Evolutionary conservation across 345 rosid genomes (phyloP).

Genomic region (Trapa incisa): DNA sequence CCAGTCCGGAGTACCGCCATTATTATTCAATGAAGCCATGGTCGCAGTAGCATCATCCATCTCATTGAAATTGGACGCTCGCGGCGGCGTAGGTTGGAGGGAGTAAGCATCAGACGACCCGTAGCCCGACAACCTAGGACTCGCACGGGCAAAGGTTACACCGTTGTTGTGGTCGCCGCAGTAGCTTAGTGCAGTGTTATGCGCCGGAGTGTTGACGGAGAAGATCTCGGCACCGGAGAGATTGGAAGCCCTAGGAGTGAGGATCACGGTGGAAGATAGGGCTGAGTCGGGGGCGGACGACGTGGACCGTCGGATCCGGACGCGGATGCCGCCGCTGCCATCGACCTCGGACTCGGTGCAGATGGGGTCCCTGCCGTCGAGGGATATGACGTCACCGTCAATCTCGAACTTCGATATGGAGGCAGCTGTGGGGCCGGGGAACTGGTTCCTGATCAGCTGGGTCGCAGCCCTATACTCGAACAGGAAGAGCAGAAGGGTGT

Average conservation of each 20-base stretch:
- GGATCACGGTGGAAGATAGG: slow-evolving; percentile 29
- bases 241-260: slow-evolving; percentile 44
- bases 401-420: slow-evolving; percentile 32
- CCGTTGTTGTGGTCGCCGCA: slow-evolving; percentile 18
- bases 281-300: slow-evolving; percentile 42
- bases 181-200: slow-evolving; percentile 11
- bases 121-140: slow-evolving; percentile 52
- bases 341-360: slow-evolving; percentile 38
- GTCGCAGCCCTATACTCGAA: slow-evolving; percentile 43
- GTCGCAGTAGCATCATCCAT: slow-evolving; percentile 23
- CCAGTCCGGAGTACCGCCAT: slow-evolving; percentile 24
- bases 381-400: slow-evolving; percentile 38
- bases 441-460: slow-evolving; percentile 25
- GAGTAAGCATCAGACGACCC: slow-evolving; percentile 77
- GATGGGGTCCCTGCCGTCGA: slow-evolving; percentile 40
- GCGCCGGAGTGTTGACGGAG: slow-evolving; percentile 35
- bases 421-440: slow-evolving; percentile 31
- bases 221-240: slow-evolving; percentile 42
- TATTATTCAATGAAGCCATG: neutral
- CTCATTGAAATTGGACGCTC: slow-evolving; percentile 43
- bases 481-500: slow-evolving; percentile 35
- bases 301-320: slow-evolving; percentile 38
- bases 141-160: slow-evolving; percentile 35
- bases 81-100: slow-evolving; percentile 39
- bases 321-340: slow-evolving; percentile 25